Evolutionary conservation across 768 basidiomycete species (phyloP), one percentile per base, ranked within the genome.

Genomic region (Leccinellum rugosiceps): DNA sequence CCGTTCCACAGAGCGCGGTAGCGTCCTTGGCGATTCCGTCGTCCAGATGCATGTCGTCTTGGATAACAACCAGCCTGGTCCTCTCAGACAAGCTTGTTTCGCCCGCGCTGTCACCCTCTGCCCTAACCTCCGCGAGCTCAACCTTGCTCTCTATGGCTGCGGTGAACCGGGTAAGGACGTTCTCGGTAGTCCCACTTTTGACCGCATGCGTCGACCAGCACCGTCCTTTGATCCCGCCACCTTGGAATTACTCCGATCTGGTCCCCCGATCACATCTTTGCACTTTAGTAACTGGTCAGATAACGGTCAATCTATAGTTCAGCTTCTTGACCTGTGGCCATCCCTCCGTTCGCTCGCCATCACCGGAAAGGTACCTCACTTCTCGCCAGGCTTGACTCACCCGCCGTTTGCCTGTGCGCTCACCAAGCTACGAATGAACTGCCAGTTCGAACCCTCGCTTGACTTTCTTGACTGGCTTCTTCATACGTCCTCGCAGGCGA

Each of bases 231-330:
- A 82, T 63, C 75, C 79, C 0, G 68, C 67, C 52, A 84, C 82
- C 3, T 69, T 88, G 31, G 70, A 78, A 17, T 68, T 80, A 44
- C 77, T 89, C 51, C 79, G 74, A 52, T 68, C 78, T 10, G 85
- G 83, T n/a, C 83, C 87, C 1, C 66, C 59, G 46, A 80, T 83
- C 59, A 74, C 78, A 30, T 67, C 71, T 6, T 76, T 90, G 5
- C 79, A 80, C 54, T 85, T 90, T 64, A 81, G 78, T 66, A 90
- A 90, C 66, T 89, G 86, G 86, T 84, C 88, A 11, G 80, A 84
- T 59, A 83, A 86, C 65, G 71, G 77, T 50, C 71, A 80, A 41
- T 74, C 80, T 15, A 72, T 89, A 52, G 72, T 77, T 48, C 84
- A 87, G 68, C 79, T 90, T 41, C 80, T 90, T 60, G 78, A 81